Evolutionary conservation across 2,329 filamentous ascomycete genomes (phyloP).

Genomic region (Paraphaeosphaeria minitans): DNA sequence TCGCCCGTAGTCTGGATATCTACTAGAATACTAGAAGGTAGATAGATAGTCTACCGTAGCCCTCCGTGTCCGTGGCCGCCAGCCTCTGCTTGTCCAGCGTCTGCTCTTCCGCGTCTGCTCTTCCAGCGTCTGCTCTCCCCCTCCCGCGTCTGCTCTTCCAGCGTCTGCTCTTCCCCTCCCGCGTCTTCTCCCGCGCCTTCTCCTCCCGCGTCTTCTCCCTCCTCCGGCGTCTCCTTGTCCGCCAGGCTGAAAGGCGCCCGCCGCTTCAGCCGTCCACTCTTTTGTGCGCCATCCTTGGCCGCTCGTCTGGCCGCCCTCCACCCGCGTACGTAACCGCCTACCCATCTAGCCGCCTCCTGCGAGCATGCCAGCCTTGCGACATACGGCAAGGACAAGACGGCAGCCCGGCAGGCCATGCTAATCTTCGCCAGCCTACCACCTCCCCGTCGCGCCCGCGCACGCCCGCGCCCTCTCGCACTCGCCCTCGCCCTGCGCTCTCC

Average conservation of each 20-base stretch:
- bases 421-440: not conserved
- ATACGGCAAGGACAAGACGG: not conserved
- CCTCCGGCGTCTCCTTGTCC: not conserved
- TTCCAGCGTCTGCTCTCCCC: too few species aligned
- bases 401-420: not conserved
- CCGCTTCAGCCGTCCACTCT: slow-evolving; percentile 6
- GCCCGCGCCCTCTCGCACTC: too few species aligned
- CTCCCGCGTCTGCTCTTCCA: too few species aligned
- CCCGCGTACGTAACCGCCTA: not conserved
- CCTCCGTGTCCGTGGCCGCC: not conserved
- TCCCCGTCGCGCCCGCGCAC: not conserved
- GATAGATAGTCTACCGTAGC: not conserved
- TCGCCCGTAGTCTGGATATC: not conserved
- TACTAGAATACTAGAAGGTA: too few species aligned
- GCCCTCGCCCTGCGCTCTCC: not conserved
- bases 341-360: not conserved
- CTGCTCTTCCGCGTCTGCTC: too few species aligned
- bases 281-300: not conserved
- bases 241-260: slow-evolving; percentile 2
- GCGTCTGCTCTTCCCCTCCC: too few species aligned
- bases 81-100: not conserved
- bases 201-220: too few species aligned
- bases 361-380: not conserved
- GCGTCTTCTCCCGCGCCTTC: too few species aligned
- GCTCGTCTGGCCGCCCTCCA: not conserved